A percentile compares a stretch with the other conserved stretches of the same genome.
These are phyloP conservation scores for Aspergillus campestris DNA, from an alignment of 495 filamentous ascomycete genomes.

Conservation along the genomic window DNA sequence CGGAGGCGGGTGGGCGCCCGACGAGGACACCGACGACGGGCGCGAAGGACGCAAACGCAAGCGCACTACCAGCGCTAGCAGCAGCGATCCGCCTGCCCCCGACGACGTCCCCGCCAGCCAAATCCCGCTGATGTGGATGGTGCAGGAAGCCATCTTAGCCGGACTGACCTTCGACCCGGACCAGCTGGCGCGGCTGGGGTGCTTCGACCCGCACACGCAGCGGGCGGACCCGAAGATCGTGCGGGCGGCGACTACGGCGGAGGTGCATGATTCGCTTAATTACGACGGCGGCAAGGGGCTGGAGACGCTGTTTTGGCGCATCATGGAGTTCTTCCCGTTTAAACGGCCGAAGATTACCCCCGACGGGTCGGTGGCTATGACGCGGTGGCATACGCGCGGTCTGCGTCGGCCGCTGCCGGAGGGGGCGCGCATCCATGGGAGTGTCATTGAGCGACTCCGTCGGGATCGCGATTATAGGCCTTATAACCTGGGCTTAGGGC, in stretches of 20 bases:
- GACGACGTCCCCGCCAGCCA: constrained; percentile 47
- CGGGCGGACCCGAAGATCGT: constrained; percentile 1
- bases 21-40: constrained; percentile 35
- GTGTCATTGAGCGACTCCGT: constrained; percentile 6
- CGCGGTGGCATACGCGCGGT: constrained; percentile 9
- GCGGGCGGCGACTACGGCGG: neutral
- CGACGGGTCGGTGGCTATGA: constrained; percentile 7
- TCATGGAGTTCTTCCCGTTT: constrained; percentile 11
- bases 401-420: constrained; percentile 5
- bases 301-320: constrained; percentile 12
- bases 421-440: constrained; percentile 6
- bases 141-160: constrained; percentile 62
- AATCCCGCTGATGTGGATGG: constrained; percentile 71
- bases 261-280: constrained; percentile 10
- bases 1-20: constrained; percentile 71
- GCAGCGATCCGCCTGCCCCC: constrained; percentile 11
- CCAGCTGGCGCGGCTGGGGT: constrained; percentile 55
- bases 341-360: constrained; percentile 10
- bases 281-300: constrained; percentile 8
- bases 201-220: constrained; percentile 28
- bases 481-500: constrained; percentile 12
- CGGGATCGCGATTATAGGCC: constrained; percentile 9
- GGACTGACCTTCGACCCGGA: constrained; percentile 59
- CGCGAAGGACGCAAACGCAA: neutral
- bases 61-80: too few species aligned